These are phyloP conservation scores for Lolium perenne DNA, from an alignment of 176 grass and related monocot genomes.

Conservation along the genomic window DNA sequence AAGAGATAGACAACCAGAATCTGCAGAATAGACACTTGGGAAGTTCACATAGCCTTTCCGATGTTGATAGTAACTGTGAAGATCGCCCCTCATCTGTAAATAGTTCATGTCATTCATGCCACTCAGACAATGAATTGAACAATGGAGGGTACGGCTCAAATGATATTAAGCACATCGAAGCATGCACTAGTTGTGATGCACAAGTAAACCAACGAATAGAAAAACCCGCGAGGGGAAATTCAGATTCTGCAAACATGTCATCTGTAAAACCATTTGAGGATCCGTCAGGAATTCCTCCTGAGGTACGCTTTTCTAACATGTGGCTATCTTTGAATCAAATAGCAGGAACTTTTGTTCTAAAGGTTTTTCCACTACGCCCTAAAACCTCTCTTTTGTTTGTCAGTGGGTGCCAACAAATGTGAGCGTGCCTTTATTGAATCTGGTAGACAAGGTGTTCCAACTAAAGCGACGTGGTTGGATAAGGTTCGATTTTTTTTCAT, in stretches of 20 bases:
- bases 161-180: slow-evolving; percentile 54
- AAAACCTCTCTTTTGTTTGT: slow-evolving; percentile 32
- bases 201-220: slow-evolving; percentile 49
- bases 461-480: slow-evolving; percentile 91
- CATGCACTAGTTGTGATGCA: slow-evolving; percentile 44
- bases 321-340: slow-evolving; percentile 34
- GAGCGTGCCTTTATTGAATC: slow-evolving; percentile 82
- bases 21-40: slow-evolving; percentile 54
- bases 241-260: slow-evolving; percentile 60
- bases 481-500: slow-evolving; percentile 58
- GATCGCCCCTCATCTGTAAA: slow-evolving; percentile 53
- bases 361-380: background rate
- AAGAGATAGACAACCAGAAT: slow-evolving; percentile 61
- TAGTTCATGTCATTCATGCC: slow-evolving; percentile 76
- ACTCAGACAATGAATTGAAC: slow-evolving; percentile 88
- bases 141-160: slow-evolving; percentile 65
- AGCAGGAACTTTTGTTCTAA: slow-evolving; percentile 17
- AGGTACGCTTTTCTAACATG: slow-evolving; percentile 54
- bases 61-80: slow-evolving; percentile 81
- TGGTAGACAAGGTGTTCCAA: slow-evolving; percentile 98
- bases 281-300: slow-evolving; percentile 76
- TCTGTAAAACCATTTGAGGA: slow-evolving; percentile 63
- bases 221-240: slow-evolving; percentile 49
- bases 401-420: slow-evolving; percentile 99
- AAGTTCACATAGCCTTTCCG: slow-evolving; percentile 78